phyloP scores from a whole-genome alignment of 306 rosid genomes.

The Cotoneaster glaucophyllus region DNA sequence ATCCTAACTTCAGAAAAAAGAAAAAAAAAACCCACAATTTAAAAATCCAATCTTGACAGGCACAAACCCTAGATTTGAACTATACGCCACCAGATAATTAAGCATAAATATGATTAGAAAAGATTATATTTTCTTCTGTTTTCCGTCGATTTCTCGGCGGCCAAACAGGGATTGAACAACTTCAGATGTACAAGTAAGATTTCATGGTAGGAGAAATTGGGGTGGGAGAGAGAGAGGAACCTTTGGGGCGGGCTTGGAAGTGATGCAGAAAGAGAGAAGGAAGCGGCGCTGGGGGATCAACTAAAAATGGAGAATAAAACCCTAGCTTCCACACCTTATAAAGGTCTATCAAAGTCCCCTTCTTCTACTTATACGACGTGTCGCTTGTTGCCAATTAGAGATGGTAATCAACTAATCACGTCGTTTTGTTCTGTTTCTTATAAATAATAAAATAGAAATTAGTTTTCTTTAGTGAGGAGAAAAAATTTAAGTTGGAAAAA shows the following conservation, averaged over 20 bases:
- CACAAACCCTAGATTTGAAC: background rate
- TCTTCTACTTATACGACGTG: background rate
- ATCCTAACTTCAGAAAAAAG: background rate
- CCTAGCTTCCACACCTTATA: constrained; percentile 10
- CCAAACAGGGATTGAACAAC: background rate
- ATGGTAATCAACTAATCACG: background rate
- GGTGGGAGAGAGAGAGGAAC: background rate
- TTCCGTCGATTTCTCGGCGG: background rate
- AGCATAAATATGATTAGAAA: background rate
- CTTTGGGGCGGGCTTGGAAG: constrained; percentile 7
- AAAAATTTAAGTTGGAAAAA: too few species aligned
- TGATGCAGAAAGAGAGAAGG: constrained; percentile 1
- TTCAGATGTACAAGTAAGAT: background rate
- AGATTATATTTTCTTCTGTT: background rate
- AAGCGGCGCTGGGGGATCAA: background rate
- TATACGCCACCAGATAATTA: background rate
- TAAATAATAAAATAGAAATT: too few species aligned
- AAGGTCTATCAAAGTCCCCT: background rate
- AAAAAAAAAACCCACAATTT: background rate
- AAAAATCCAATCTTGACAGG: background rate
- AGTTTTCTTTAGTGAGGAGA: too few species aligned
- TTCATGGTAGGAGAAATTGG: background rate
- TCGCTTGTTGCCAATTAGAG: background rate
- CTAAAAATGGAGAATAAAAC: constrained; percentile 18
- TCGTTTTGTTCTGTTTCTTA: background rate